A percentile compares a stretch with the other conserved stretches of the same genome.
These are phyloP conservation scores for Mikania micrantha DNA, from an alignment of 129 eudicot genomes.

Conservation along the genomic window DNA sequence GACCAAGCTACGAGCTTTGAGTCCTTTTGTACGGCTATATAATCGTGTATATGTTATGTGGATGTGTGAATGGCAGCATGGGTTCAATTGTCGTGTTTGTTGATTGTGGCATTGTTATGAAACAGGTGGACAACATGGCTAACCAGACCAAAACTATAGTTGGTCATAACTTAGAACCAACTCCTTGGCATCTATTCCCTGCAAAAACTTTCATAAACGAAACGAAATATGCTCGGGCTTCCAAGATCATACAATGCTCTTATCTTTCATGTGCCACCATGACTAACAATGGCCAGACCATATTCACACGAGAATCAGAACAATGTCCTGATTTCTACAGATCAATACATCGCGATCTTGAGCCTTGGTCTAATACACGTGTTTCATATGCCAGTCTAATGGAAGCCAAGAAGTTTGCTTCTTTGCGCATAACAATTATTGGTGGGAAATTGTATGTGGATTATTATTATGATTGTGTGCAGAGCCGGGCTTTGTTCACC, in stretches of 20 bases:
- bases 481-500: constrained; percentile 57
- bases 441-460: constrained; percentile 66
- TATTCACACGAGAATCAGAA: constrained; percentile 8
- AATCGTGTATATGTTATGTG: too few relatives aligned
- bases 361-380: constrained; percentile 51
- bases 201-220: constrained; percentile 26
- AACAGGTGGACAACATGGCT: constrained; percentile 45
- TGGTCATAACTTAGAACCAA: constrained; percentile 78
- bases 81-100: background rate
- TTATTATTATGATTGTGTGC: constrained; percentile 68
- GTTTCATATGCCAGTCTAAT: constrained; percentile 35
- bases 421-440: constrained; percentile 55
- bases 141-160: constrained; percentile 57
- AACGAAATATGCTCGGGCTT: constrained; percentile 40
- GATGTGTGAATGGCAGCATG: background rate
- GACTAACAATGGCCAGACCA: background rate
- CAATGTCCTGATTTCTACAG: constrained; percentile 45
- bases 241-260: constrained; percentile 55
- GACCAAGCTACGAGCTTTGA: too few relatives aligned
- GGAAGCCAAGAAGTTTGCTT: constrained; percentile 59
- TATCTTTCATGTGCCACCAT: constrained; percentile 42
- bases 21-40: too few relatives aligned
- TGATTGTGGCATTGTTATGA: constrained; percentile 24
- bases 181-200: constrained; percentile 83
- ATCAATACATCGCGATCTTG: constrained; percentile 51